phyloP scores from a whole-genome alignment of 306 rosid genomes.

The Quercus dentata region DNA sequence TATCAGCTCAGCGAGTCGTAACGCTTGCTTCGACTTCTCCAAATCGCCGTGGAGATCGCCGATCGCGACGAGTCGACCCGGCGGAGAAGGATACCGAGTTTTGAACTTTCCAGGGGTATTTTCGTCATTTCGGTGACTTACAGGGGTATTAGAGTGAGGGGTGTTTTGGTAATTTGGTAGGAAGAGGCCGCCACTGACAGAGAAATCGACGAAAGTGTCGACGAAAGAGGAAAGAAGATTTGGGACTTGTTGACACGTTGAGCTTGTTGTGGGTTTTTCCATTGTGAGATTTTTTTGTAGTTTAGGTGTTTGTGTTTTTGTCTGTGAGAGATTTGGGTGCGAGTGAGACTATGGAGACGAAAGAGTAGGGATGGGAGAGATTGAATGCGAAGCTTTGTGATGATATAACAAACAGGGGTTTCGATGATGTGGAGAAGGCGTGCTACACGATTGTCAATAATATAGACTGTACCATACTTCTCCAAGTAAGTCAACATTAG shows the following conservation, averaged over 20 bases:
- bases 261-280: no score
- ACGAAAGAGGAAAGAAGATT: constrained; percentile 62
- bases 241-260: constrained; percentile 52
- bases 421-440: no score
- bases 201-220: constrained; percentile 82
- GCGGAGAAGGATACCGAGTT: constrained; percentile 49
- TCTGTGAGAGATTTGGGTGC: no score
- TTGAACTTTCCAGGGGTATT: background rate
- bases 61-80: constrained; percentile 60
- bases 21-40: constrained; percentile 63
- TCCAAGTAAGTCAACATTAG: no score
- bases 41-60: constrained; percentile 95
- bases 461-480: no score
- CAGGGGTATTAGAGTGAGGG: background rate
- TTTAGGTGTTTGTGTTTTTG: no score
- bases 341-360: no score
- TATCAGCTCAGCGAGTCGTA: constrained; percentile 60
- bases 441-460: no score
- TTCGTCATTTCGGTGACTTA: background rate
- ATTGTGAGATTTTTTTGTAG: no score
- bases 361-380: no score
- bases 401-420: no score
- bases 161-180: constrained; percentile 25
- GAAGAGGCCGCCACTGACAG: constrained; percentile 79
- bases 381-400: no score